Evolutionary conservation across 2,329 filamentous ascomycete species (phyloP).

Genomic region (Metarhizium guizhouense): DNA sequence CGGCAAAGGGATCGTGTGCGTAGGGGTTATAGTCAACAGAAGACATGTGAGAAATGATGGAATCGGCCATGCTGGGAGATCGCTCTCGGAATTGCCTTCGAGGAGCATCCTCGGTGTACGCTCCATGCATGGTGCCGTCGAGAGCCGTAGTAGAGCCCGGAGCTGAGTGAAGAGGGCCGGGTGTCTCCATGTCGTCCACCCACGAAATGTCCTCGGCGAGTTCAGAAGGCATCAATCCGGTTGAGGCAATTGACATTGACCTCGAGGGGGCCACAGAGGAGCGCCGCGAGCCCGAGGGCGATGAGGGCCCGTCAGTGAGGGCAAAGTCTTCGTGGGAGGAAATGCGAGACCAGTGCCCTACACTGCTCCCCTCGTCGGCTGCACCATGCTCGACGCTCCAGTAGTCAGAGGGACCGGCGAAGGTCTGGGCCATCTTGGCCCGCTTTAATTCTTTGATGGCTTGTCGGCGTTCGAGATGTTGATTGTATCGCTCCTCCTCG

Average conservation of each 20-base stretch:
- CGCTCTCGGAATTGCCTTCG: constrained; percentile 55
- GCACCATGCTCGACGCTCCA: constrained; percentile 83
- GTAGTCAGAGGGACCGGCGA: constrained; percentile 48
- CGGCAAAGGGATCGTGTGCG: constrained; percentile 60
- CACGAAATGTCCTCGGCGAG: constrained; percentile 24
- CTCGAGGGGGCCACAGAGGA: constrained; percentile 40
- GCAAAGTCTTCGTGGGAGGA: constrained; percentile 31
- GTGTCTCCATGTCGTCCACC: constrained; percentile 47
- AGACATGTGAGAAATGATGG: constrained; percentile 62
- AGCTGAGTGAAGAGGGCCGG: constrained; percentile 43
- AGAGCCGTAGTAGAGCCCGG: constrained; percentile 48
- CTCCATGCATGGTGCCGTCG: constrained; percentile 70
- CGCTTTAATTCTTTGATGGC: constrained; percentile 48
- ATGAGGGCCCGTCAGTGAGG: constrained; percentile 24
- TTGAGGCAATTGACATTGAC: constrained; percentile 36
- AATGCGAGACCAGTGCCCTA: constrained; percentile 32
- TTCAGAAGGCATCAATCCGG: constrained; percentile 17
- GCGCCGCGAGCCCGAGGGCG: constrained; percentile 29
- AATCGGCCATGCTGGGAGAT: constrained; percentile 74
- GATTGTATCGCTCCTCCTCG: constrained; percentile 52
- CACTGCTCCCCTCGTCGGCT: constrained; percentile 38
- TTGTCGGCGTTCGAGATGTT: constrained; percentile 50
- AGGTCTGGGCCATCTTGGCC: constrained; percentile 41
- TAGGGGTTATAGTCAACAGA: constrained; percentile 50
- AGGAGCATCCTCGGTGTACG: constrained; percentile 52